phyloP scores from a whole-genome alignment of 352 stramenopile species.

The Phytophthora podocarpi region DNA sequence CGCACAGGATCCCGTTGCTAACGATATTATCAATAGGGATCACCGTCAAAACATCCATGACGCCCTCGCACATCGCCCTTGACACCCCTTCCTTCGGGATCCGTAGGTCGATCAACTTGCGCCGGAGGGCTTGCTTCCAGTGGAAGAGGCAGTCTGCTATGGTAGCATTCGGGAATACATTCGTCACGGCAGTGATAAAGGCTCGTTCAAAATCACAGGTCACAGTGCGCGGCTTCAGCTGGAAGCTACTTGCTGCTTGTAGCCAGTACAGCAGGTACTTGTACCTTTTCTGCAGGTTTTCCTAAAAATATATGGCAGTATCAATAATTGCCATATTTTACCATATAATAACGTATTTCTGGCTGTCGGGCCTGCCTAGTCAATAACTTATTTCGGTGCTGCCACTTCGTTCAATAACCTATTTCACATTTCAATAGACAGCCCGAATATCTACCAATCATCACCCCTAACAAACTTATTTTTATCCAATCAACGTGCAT shows the following conservation, averaged over 20 bases:
- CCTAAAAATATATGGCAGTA: no score
- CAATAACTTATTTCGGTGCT: no score
- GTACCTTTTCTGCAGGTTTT: no score
- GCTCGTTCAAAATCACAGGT: constrained; percentile 4
- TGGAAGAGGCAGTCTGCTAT: constrained; percentile 1
- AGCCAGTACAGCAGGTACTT: background rate
- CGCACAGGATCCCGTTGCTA: background rate
- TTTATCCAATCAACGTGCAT: no score
- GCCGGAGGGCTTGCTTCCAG: constrained; percentile 1
- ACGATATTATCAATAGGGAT: background rate
- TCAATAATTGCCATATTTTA: no score
- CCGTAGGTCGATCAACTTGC: background rate
- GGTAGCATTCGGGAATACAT: background rate
- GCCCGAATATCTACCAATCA: no score
- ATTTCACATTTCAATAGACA: no score
- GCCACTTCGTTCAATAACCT: no score
- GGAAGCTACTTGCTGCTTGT: background rate
- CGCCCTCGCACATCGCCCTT: background rate
- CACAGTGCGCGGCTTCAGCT: background rate
- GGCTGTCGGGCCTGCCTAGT: no score
- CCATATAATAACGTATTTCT: no score
- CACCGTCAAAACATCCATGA: background rate
- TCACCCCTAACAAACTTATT: no score
- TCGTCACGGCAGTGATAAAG: background rate
- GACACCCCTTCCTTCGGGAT: background rate